Evolutionary conservation across 257 asterid genomes (phyloP), one percentile per base, ranked within the genome.

Genomic region (Verbascum thapsus): DNA sequence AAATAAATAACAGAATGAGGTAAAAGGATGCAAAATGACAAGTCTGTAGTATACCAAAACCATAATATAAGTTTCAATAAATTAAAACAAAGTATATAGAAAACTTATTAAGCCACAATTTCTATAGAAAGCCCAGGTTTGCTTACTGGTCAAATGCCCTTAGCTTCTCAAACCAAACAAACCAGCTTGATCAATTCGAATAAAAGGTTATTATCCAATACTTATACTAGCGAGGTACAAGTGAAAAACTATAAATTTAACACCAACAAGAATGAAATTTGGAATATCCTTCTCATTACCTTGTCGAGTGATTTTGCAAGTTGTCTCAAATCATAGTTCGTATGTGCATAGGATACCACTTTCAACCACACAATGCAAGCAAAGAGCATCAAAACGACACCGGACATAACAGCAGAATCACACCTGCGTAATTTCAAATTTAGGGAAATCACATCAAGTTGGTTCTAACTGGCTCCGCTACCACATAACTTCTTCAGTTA

Each of bases 361-460:
- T 94, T 94, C 80, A 94, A 72, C 99, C 99, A 94, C 75, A 84
- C 94, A 63, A 79, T 80, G 84, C 90, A 82, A 66, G 96, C 71
- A 70, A 82, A 76, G 30, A 84, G 84, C 97, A 87, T 94, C 62
- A 94, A 76, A 5, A 80, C 76, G 60, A 75, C 94, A 37, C 99
- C 97, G 1, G 95, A 84, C 40, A 82, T 85, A 58, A 94, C 96
- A 45, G 97, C 97, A 77, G 97, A 84, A 76, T 90, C 97, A 63
- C 86, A 82, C 85, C 99, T 94, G 96, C 39, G 60, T 68, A 80
- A 69, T 69, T 76, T 56, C 54, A 40, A 61, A 78, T 18, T 56
- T 18, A 67, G 45, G 44, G 63, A 26, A 23, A 45, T 40, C 56
- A 68, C n/a, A 56, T 74, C 59, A 68, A 8, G 73, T 55, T 61